phyloP scores from a whole-genome alignment of 495 filamentous ascomycete genomes.

The Trichoderma reesei region DNA sequence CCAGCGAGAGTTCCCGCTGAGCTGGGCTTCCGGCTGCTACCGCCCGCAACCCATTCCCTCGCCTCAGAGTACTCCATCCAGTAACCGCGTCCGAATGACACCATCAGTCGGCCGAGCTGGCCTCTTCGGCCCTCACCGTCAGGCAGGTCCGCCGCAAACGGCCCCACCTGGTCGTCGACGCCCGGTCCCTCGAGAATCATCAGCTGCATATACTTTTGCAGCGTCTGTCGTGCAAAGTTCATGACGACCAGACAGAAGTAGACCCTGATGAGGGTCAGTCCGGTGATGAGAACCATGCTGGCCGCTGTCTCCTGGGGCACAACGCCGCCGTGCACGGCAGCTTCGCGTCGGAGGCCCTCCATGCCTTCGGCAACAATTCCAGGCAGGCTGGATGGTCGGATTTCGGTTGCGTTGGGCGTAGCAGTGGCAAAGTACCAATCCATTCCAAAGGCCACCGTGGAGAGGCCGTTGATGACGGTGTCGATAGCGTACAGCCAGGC shows the following conservation, averaged over 20 bases:
- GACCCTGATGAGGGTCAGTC: slow-evolving; percentile 59
- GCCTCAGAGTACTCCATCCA: slow-evolving; percentile 48
- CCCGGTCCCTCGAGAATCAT: slow-evolving; percentile 23
- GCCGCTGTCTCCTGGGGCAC: slow-evolving; percentile 49
- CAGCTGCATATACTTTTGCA: slow-evolving; percentile 50
- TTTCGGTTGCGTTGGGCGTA: slow-evolving; percentile 25
- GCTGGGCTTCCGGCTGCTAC: neutral
- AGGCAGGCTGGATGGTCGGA: neutral
- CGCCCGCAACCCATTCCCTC: neutral
- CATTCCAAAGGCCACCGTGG: slow-evolving; percentile 68
- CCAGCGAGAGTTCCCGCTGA: neutral
- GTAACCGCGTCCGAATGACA: slow-evolving; percentile 57
- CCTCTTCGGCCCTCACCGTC: slow-evolving; percentile 72
- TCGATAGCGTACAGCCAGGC: slow-evolving; percentile 76
- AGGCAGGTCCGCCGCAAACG: slow-evolving; percentile 56
- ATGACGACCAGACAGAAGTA: slow-evolving; percentile 76
- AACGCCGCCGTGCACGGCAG: slow-evolving; percentile 1
- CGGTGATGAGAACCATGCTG: slow-evolving; percentile 61
- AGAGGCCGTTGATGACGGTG: slow-evolving; percentile 62
- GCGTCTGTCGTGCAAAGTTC: slow-evolving; percentile 62
- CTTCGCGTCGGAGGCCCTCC: slow-evolving; percentile 4
- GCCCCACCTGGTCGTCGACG: slow-evolving; percentile 37
- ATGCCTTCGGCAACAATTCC: slow-evolving; percentile 7
- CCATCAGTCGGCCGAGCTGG: slow-evolving; percentile 61
- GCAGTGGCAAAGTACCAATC: slow-evolving; percentile 67